These are phyloP conservation scores for Massariosphaeria phaeospora DNA, from an alignment of 495 filamentous ascomycete species.

Conservation along the genomic window DNA sequence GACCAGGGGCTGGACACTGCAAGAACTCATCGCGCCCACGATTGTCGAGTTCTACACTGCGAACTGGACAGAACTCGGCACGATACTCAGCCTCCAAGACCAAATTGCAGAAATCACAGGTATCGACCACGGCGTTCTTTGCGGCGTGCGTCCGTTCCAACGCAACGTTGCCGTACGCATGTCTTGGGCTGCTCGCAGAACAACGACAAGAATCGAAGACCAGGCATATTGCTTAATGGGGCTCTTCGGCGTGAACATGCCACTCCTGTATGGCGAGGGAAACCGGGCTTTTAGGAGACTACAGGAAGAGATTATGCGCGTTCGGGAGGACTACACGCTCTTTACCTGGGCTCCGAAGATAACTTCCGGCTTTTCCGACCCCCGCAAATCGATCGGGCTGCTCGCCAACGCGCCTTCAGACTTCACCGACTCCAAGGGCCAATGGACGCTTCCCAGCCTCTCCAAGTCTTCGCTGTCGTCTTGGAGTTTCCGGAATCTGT, in stretches of 20 bases:
- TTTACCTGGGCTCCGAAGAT: slow-evolving; percentile 2
- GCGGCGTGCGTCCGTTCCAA: not conserved
- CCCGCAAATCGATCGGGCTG: slow-evolving; percentile 4
- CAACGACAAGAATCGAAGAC: slow-evolving; percentile 29
- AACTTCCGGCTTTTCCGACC: not conserved
- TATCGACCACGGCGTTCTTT: slow-evolving; percentile 1
- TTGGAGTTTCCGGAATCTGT: not conserved
- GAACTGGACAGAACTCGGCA: not conserved
- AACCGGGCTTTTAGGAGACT: slow-evolving; percentile 12
- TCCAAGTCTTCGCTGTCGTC: not conserved
- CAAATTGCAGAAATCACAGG: slow-evolving; percentile 1
- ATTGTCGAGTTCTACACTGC: not conserved
- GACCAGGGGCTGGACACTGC: slow-evolving; percentile 21
- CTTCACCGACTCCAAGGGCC: not conserved
- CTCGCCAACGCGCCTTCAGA: slow-evolving; percentile 4
- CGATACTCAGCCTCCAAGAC: not conserved
- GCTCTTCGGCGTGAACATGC: slow-evolving; percentile 20
- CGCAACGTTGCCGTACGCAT: slow-evolving; percentile 15
- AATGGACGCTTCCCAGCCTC: not conserved
- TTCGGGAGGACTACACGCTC: slow-evolving; percentile 7
- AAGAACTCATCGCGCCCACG: slow-evolving; percentile 16
- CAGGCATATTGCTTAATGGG: slow-evolving; percentile 24
- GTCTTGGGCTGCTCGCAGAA: slow-evolving; percentile 32
- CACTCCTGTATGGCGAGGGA: slow-evolving; percentile 17
- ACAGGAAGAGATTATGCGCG: slow-evolving; percentile 19